These are phyloP conservation scores for Hyphopichia wangnamkhiaoensis DNA, from an alignment of 1,139 yeast genomes.

Conservation along the genomic window DNA sequence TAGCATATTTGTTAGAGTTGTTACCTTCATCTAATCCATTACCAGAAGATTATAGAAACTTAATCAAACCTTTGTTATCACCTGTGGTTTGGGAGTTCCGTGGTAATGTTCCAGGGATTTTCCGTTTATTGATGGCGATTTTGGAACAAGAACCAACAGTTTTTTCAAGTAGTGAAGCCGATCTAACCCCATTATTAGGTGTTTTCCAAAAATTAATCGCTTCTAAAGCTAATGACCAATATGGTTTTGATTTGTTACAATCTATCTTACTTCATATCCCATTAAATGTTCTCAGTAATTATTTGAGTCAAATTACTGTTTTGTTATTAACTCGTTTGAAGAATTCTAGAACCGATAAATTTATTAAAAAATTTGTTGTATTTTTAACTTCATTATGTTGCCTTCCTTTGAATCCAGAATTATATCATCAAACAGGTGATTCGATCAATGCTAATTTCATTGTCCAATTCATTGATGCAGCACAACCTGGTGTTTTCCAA, in stretches of 20 bases:
- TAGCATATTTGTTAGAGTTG: conserved; percentile 73
- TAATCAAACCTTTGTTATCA: conserved; percentile 79
- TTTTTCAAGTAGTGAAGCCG: conserved; percentile 42
- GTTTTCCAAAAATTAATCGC: conserved; percentile 94
- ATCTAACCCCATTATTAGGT: conserved; percentile 80
- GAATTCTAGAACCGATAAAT: conserved; percentile 78
- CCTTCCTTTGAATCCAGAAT: conserved; percentile 32
- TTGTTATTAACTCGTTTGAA: conserved; percentile 80
- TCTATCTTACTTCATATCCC: conserved; percentile 64
- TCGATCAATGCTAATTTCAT: conserved; percentile 51
- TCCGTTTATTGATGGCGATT: conserved; percentile 74
- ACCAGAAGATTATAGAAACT: conserved; percentile 63
- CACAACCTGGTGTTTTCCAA: conserved; percentile 64
- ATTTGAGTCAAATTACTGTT: conserved; percentile 69
- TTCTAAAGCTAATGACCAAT: conserved; percentile 74
- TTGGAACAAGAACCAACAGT: conserved; percentile 59
- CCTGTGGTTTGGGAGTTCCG: conserved; percentile 91
- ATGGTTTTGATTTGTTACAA: conserved; percentile 85
- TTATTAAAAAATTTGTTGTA: conserved; percentile 67
- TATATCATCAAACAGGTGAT: conserved; percentile 16
- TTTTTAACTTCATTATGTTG: conserved; percentile 58
- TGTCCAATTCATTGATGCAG: conserved; percentile 58
- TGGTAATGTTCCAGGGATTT: conserved; percentile 93
- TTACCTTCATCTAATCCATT: conserved; percentile 52
- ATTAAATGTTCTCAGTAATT: conserved; percentile 49